Base-by-base conservation (phyloP, 305 asterid species). In the Fraxinus velutina region DNA sequence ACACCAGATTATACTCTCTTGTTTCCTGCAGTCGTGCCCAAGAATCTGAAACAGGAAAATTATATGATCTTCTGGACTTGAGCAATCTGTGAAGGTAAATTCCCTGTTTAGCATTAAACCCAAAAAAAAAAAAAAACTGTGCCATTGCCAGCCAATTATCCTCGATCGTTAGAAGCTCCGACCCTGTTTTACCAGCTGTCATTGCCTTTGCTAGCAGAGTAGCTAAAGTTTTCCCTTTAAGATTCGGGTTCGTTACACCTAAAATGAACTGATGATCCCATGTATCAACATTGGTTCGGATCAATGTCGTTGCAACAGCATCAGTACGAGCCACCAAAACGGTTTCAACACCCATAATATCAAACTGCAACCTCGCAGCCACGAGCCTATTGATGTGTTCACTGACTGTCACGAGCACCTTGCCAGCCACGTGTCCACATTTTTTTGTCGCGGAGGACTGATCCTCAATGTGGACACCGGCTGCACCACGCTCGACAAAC, bases 351-450 rank as follows among this genome's bases (percentile, higher is more conserved):
- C 97, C 99, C 99, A 96, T 96, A 42, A 96, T 80, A 60, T 96
- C 99, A 82, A 96, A 96, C 88, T 96, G 99, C 80, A 96, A 73
- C 72, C 98, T 91, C 13, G 99, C 99, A 15, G 97, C 98, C 5
- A 94, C 99, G n/a, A 96, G 93, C 70, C 99, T 86, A 88, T 96
- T 96, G 33, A 94, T 91, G 7, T 96, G 99, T 86, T 96, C 99
- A 83, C 91, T 89, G 10, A 94, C 92, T 0, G 96, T 92, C 6
- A 96, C 98, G 21, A 96, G 92, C 5, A 96, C 99, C 73, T 96
- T 96, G 0, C 99, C 99, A 0, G 97, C 99, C 99, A 96, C 94
- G 82, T 96, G 99, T 21, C 99, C 99, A 82, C 98, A 96, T 78
- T 94, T 96, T 78, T 96, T 96, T 3, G 98, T 93, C 34, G 93